These are phyloP conservation scores for Cystoderma amianthinum DNA, from an alignment of 768 basidiomycete genomes.

Conservation along the genomic window DNA sequence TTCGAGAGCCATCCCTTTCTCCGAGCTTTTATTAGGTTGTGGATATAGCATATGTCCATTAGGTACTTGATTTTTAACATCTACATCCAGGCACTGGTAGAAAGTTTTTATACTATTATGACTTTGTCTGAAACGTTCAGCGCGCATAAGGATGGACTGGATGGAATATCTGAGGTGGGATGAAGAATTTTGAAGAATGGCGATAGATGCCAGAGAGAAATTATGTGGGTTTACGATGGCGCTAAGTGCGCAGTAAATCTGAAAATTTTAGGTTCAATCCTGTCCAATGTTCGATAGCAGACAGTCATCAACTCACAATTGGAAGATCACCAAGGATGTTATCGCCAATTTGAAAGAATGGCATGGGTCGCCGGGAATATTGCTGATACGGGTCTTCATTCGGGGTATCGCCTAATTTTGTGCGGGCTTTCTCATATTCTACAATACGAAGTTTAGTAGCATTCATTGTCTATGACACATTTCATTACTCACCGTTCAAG, in stretches of 20 bases:
- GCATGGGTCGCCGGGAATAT: constrained; percentile 4
- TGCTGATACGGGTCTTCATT: constrained; percentile 14
- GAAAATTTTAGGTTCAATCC: too few species aligned
- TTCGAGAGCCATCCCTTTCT: constrained; percentile 24
- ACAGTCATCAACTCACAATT: background rate
- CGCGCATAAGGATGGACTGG: constrained; percentile 8
- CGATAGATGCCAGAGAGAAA: constrained; percentile 31
- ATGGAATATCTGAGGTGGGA: constrained; percentile 18
- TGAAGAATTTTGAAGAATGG: constrained; percentile 32
- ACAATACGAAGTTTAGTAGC: background rate
- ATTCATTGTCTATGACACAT: too few species aligned
- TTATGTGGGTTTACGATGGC: constrained; percentile 22
- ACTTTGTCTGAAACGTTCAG: constrained; percentile 13
- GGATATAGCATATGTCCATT: constrained; percentile 21
- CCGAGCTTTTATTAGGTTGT: too few species aligned
- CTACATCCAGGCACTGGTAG: constrained; percentile 14
- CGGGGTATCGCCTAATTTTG: constrained; percentile 13
- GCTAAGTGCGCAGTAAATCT: constrained; percentile 30
- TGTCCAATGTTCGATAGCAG: too few species aligned
- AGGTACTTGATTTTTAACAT: constrained; percentile 13
- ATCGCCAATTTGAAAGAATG: too few species aligned
- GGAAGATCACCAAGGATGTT: too few species aligned
- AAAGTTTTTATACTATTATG: constrained; percentile 22
- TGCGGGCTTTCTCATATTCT: constrained; percentile 22
- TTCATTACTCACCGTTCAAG: constrained; percentile 18